Evolutionary conservation across 495 filamentous ascomycete genomes (phyloP), one percentile per base, ranked within the genome.

Genomic region (Hypoxylon perforatum): DNA sequence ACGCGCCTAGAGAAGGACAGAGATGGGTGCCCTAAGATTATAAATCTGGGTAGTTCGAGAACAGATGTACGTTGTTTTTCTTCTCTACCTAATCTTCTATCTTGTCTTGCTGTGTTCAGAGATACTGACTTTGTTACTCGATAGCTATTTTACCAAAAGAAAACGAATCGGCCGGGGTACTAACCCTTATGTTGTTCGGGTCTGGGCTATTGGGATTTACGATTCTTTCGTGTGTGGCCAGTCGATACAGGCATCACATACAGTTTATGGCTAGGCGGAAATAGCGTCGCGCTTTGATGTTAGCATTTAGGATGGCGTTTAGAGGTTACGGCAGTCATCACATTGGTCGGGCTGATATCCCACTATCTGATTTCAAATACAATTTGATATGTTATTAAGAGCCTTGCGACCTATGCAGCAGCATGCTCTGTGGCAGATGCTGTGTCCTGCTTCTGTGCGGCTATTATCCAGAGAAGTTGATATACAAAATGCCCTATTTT

Each of bases 1-100:
- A 99, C 95, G 49, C 89, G 95, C 12, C 79, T 99, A 1, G 95
- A 99, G 77, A 98, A 98, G 78, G 95, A 99, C 75, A 85, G 95
- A 55, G 95, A 99, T 73, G 95, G 95, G 2, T 99, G 95, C 78
- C 95, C 95, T 36, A 99, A 99, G 86, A 99, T 99, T 80, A 97
- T 99, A 72, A 99, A 99, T 75, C 73, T 99, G 75, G 95, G 95
- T 47, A 93, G 90, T 82, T 94, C 91, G 54, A 85, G 95, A 79
- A 98, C 96, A 60, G 95, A 99, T 86, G 83, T 99, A 75, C 91
- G 81, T 81, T 28, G n/a, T 41, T 21, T 22, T 42, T 23, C 41
- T 14, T 45, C 18, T 46, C 14, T 15, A 55, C 49, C 14, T 15
- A 55, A 23, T 51, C 56, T 8, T 44, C 19, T 15, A 10, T 11